Evolutionary conservation across 257 asterid genomes (phyloP).

Genomic region (Solanum chiquidenum): DNA sequence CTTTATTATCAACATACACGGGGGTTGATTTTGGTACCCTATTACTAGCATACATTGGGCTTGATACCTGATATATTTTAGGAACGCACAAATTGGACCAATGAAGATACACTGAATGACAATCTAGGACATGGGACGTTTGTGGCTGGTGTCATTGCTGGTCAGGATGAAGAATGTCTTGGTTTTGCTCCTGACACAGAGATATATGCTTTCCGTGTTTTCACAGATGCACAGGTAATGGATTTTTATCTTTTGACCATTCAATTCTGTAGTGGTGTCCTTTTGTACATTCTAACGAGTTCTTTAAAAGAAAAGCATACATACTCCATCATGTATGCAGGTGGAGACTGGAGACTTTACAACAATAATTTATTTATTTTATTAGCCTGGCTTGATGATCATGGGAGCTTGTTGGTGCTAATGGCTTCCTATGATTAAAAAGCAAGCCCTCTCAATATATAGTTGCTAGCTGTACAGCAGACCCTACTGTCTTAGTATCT

Average conservation of each 20-base stretch:
- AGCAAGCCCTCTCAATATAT: not conserved
- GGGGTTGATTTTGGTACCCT: not conserved
- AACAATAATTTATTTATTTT: not conserved
- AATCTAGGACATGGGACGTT: slow-evolving; percentile 99
- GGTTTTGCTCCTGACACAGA: slow-evolving; percentile 99
- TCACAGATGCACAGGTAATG: slow-evolving; percentile 97
- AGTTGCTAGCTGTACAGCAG: not conserved
- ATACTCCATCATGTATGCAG: not conserved
- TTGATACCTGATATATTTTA: slow-evolving; percentile 14
- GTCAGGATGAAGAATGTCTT: slow-evolving; percentile 90
- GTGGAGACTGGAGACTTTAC: not conserved
- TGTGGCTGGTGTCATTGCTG: slow-evolving; percentile 97
- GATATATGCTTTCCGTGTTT: slow-evolving; percentile 94
- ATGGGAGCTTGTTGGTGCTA: not conserved
- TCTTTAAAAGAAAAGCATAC: not conserved
- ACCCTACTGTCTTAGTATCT: not conserved
- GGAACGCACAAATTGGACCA: slow-evolving; percentile 99
- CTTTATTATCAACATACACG: not conserved
- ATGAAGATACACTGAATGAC: slow-evolving; percentile 90
- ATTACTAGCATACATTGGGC: not conserved
- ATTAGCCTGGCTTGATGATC: not conserved
- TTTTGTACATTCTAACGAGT: not conserved
- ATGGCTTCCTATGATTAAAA: not conserved
- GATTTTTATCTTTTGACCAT: slow-evolving; percentile 22
- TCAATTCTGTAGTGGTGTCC: not conserved